Evolutionary conservation across 768 basidiomycete genomes (phyloP).

Genomic region (Pleurotus eryngii): DNA sequence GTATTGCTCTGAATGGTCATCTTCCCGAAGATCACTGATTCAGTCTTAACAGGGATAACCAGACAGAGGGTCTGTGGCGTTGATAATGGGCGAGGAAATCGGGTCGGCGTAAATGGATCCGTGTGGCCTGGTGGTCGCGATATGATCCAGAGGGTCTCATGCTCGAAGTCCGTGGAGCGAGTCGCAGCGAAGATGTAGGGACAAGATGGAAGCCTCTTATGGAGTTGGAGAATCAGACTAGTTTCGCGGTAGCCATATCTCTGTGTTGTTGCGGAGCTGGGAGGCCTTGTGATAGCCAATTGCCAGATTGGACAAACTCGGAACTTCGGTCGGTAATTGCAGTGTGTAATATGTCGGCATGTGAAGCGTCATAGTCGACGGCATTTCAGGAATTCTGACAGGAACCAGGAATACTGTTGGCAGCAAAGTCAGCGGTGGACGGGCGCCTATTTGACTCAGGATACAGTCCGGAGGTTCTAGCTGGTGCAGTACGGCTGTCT

Average conservation of each 20-base stretch:
- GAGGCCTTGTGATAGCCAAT: constrained; percentile 5
- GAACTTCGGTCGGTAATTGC: constrained; percentile 5
- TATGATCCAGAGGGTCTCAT: neutral
- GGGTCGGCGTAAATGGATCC: neutral
- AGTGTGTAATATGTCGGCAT: constrained; percentile 6
- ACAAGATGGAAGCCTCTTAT: neutral
- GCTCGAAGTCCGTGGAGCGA: neutral
- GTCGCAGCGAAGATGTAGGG: neutral
- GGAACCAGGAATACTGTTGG: neutral
- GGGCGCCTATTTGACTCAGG: neutral
- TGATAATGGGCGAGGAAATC: constrained; percentile 1
- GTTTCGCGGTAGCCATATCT: neutral
- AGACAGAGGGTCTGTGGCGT: constrained; percentile 1
- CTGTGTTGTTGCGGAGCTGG: constrained; percentile 5
- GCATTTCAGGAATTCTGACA: neutral
- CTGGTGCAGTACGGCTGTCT: neutral
- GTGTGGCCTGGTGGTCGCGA: neutral
- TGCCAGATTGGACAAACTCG: constrained; percentile 3
- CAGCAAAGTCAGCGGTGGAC: neutral
- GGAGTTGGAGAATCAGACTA: constrained; percentile 7
- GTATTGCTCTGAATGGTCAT: constrained; percentile 1
- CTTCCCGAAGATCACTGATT: neutral
- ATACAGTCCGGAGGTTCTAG: neutral
- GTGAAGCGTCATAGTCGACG: neutral
- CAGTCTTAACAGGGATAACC: neutral